Evolutionary conservation across 2,329 filamentous ascomycete species (phyloP).

Genomic region (Colletotrichum liriopes): DNA sequence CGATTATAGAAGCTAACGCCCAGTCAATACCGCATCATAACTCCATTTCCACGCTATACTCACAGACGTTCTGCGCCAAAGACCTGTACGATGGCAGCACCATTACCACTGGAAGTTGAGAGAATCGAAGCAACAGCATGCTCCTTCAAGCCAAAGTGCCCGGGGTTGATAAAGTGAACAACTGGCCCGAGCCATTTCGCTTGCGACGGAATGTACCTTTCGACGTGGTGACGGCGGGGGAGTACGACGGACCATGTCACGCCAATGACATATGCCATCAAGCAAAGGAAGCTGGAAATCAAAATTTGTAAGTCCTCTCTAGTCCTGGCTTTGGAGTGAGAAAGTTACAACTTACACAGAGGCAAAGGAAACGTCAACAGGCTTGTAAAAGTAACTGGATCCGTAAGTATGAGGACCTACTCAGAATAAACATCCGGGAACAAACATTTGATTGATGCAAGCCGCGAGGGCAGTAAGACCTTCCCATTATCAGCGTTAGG

Average conservation of each 20-base stretch:
- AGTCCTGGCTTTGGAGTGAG: accelerated
- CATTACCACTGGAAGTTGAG: slow-evolving; percentile 39
- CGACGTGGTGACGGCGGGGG: slow-evolving; percentile 38
- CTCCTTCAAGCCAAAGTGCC: slow-evolving; percentile 40
- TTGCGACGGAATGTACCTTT: slow-evolving; percentile 37
- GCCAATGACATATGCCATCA: slow-evolving; percentile 42
- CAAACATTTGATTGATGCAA: slow-evolving; percentile 40
- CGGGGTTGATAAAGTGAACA: slow-evolving; percentile 40
- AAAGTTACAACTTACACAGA: slow-evolving; percentile 3
- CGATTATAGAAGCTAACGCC: slow-evolving; percentile 32
- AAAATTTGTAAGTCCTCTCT: background rate
- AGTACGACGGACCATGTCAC: slow-evolving; percentile 39
- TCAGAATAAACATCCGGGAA: background rate
- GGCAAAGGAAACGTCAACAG: slow-evolving; percentile 36
- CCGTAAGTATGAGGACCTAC: background rate
- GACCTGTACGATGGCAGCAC: slow-evolving; percentile 38
- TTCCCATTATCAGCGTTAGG: background rate
- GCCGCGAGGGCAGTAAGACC: slow-evolving; percentile 38
- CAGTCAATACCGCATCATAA: background rate
- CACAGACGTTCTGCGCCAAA: slow-evolving; percentile 39
- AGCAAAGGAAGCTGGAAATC: slow-evolving; percentile 15
- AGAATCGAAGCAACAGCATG: slow-evolving; percentile 41
- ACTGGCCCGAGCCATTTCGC: slow-evolving; percentile 39
- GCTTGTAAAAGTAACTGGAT: slow-evolving; percentile 41
- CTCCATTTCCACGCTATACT: background rate